These are phyloP conservation scores for Neofusicoccum sp. DNA, from an alignment of 2,329 filamentous ascomycete genomes.

Conservation along the genomic window DNA sequence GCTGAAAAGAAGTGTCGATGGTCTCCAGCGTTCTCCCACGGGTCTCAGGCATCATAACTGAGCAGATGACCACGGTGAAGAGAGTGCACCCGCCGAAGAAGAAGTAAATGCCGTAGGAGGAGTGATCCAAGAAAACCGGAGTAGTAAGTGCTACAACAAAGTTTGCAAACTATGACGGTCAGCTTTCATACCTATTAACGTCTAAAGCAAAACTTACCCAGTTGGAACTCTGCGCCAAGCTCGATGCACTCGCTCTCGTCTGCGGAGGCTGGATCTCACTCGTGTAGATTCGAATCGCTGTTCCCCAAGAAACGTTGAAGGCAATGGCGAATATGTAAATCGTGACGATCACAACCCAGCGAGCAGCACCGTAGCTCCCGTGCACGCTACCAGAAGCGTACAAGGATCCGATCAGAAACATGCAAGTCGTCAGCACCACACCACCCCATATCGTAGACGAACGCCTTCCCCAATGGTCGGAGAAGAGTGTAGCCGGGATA, in stretches of 20 bases:
- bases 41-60: conserved; percentile 55
- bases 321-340: conserved; percentile 54
- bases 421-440: conserved; percentile 51
- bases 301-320: conserved; percentile 56
- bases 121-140: conserved; percentile 51
- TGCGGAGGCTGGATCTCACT: conserved; percentile 60
- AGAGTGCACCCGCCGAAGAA: conserved; percentile 34
- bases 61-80: conserved; percentile 28
- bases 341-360: conserved; percentile 55
- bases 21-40: conserved; percentile 51
- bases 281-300: conserved; percentile 59
- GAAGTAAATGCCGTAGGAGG: conserved; percentile 37
- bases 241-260: conserved; percentile 58
- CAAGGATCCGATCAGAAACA: conserved; percentile 58
- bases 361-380: conserved; percentile 37
- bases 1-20: conserved; percentile 53
- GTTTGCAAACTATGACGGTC: conserved; percentile 30
- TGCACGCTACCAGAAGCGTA: conserved; percentile 54
- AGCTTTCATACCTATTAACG: not conserved
- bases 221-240: conserved; percentile 56
- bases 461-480: conserved; percentile 61
- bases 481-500: conserved; percentile 58
- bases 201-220: conserved; percentile 42
- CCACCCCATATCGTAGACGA: conserved; percentile 60
- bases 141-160: conserved; percentile 46